A percentile compares a stretch with the other conserved stretches of the same genome.
Evolutionary conservation across 75 land plant genomes (phyloP).

Genomic region (Pinus tabuliformis): DNA sequence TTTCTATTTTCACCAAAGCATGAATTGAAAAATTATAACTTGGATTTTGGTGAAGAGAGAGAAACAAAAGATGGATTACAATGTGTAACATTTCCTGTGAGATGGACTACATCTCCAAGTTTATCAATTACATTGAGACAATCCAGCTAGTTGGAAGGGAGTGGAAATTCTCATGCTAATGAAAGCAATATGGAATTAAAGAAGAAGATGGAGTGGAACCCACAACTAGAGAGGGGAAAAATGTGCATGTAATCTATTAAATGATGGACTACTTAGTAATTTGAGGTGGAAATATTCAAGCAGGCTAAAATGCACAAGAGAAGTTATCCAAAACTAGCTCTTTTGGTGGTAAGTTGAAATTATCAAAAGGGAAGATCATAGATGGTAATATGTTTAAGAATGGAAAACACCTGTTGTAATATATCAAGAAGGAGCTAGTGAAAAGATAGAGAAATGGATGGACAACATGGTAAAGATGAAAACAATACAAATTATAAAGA

Average conservation of each 20-base stretch:
- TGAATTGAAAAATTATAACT: slow-evolving; percentile 14
- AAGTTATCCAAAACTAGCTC: slow-evolving; percentile 1
- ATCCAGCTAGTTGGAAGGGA: background rate
- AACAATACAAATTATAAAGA: too few species aligned
- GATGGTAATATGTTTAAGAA: background rate
- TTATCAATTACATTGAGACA: background rate
- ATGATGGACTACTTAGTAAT: slow-evolving; percentile 22
- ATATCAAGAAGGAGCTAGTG: background rate
- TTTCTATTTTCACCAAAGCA: slow-evolving; percentile 7
- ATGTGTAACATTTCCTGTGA: background rate
- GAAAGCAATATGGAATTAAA: background rate
- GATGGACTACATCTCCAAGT: background rate
- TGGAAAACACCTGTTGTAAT: background rate
- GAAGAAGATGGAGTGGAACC: background rate
- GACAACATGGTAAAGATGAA: too few species aligned
- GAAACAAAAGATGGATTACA: background rate
- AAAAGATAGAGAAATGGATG: background rate
- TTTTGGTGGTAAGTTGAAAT: background rate
- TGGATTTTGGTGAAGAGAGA: slow-evolving; percentile 58
- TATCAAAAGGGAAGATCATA: background rate
- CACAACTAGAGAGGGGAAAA: background rate
- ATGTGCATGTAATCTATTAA: slow-evolving; percentile 19
- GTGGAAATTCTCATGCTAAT: background rate
- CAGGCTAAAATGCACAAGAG: slow-evolving; percentile 31
- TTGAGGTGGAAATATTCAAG: slow-evolving; percentile 48